Evolutionary conservation across 2,329 filamentous ascomycete genomes (phyloP), one percentile per base, ranked within the genome.

Genomic region (Fusarium siculi): DNA sequence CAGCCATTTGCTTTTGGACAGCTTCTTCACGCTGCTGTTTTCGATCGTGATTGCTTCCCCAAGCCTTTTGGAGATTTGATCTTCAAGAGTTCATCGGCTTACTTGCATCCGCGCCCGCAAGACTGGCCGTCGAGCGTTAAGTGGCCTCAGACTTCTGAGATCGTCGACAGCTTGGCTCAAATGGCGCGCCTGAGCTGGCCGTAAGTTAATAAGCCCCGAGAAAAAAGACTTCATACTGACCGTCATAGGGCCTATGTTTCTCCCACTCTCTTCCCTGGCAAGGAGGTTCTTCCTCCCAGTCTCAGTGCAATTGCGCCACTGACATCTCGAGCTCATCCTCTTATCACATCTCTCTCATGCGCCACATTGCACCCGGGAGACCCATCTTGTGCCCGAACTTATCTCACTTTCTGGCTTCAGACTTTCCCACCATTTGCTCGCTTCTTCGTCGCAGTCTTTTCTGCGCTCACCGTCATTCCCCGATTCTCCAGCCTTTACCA

Each of bases 171-270:
- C 53, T 83, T 99, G 21, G 93, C 92, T 8, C 88, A 93, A 74
- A 96, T 98, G 85, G 93, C 95, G 21, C 89, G 89, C 73, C 87
- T 96, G 28, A 90, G 90, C 79, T 98, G 96, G 93, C 96, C 95
- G 87, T 93, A 87, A 75, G 92, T 88, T 53, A 43, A 18, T 12
- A 16, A 23, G n/a, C 8, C 14, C 18, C 1, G 9, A 5, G 8
- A 12, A 15, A 28, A 19, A 28, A 19, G n/a, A 30, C 11, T 18
- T 5, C 2, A 52, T 14, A 70, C 66, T 67, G 32, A 77, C 65
- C 18, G 7, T 40, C 46, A 34, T 72, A 93, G 92, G 40, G 85
- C 92, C 0, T 97, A 95, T 81, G 87, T 93, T 56, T 96, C 94
- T 1, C 96, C 96, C 2, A 96, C 95, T 44, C 88, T 98, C 65